Conservation (phyloP, 805 yeast species). For the Nakazawaea ishiwadae region DNA sequence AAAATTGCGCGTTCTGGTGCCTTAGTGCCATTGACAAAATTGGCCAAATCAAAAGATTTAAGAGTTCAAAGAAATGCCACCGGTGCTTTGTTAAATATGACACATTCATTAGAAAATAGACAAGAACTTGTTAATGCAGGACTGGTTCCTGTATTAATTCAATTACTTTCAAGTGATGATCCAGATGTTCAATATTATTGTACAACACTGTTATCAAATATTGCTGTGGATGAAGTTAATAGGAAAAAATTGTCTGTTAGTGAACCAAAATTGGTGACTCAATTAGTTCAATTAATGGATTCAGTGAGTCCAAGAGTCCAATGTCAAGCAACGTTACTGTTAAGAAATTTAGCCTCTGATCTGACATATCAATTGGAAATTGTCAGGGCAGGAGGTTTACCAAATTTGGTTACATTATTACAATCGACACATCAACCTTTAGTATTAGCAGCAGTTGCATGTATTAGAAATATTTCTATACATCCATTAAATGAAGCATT, state of each 20-base stretch:
- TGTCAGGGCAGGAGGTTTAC: slow-evolving; percentile 92
- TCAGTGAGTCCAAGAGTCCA: slow-evolving; percentile 92
- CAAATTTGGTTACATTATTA: slow-evolving; percentile 84
- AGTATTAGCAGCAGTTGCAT: slow-evolving; percentile 95
- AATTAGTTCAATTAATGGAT: slow-evolving; percentile 87
- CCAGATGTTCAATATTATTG: slow-evolving; percentile 98
- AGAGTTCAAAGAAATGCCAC: slow-evolving; percentile 98
- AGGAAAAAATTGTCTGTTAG: slow-evolving; percentile 85
- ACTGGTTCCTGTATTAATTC: slow-evolving; percentile 93
- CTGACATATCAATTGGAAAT: slow-evolving; percentile 94
- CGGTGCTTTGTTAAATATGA: slow-evolving; percentile 96
- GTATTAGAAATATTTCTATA: slow-evolving; percentile 94
- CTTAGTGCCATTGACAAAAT: slow-evolving; percentile 84
- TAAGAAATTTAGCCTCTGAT: slow-evolving; percentile 94
- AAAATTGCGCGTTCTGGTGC: slow-evolving; percentile 97
- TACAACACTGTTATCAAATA: slow-evolving; percentile 93
- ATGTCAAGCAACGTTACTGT: slow-evolving; percentile 96
- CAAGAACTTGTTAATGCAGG: slow-evolving; percentile 97
- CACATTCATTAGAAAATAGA: slow-evolving; percentile 94
- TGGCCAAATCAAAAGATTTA: slow-evolving; percentile 90
- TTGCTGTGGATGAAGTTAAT: slow-evolving; percentile 93
- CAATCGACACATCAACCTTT: slow-evolving; percentile 89
- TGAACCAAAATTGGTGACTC: slow-evolving; percentile 87
- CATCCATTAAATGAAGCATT: slow-evolving; percentile 95
- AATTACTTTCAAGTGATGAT: slow-evolving; percentile 78